Conservation (phyloP, 768 basidiomycete species). For the Tricholoma flavovirens region DNA sequence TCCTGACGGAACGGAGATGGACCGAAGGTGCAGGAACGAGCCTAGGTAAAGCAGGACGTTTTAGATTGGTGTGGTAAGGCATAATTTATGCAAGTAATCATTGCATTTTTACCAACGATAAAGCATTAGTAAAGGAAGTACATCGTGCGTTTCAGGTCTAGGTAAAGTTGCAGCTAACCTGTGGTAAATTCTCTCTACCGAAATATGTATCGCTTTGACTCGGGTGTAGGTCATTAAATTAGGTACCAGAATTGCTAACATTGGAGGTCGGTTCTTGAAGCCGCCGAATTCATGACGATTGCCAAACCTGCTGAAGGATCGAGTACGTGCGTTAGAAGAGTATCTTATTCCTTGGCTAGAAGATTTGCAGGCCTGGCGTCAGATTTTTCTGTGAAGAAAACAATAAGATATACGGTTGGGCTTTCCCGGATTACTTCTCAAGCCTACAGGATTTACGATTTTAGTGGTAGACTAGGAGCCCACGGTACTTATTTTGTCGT, state of each 20-base stretch:
- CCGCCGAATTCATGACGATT: neutral
- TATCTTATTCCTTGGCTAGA: neutral
- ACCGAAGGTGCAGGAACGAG: neutral
- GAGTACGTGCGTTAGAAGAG: neutral
- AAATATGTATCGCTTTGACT: constrained; percentile 96
- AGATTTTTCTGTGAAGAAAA: constrained; percentile 72
- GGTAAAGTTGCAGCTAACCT: neutral
- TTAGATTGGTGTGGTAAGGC: constrained; percentile 55
- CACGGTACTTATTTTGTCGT: constrained; percentile 73
- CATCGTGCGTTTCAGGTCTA: constrained; percentile 46
- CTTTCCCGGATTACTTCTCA: neutral
- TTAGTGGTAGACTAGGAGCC: constrained; percentile 71
- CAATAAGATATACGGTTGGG: constrained; percentile 40
- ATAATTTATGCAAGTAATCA: constrained; percentile 54
- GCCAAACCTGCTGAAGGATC: neutral
- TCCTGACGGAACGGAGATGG: neutral
- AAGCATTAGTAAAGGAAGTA: constrained; percentile 46
- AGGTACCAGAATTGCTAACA: constrained; percentile 16
- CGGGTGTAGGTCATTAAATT: constrained; percentile 52
- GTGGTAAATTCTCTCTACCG: constrained; percentile 52
- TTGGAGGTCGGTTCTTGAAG: constrained; percentile 46
- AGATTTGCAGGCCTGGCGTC: constrained; percentile 56
- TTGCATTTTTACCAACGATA: neutral
- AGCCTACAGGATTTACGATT: constrained; percentile 62
- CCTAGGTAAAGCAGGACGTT: constrained; percentile 39